phyloP scores from a whole-genome alignment of 2,329 filamentous ascomycete species.

The Cladosporium sp. region DNA sequence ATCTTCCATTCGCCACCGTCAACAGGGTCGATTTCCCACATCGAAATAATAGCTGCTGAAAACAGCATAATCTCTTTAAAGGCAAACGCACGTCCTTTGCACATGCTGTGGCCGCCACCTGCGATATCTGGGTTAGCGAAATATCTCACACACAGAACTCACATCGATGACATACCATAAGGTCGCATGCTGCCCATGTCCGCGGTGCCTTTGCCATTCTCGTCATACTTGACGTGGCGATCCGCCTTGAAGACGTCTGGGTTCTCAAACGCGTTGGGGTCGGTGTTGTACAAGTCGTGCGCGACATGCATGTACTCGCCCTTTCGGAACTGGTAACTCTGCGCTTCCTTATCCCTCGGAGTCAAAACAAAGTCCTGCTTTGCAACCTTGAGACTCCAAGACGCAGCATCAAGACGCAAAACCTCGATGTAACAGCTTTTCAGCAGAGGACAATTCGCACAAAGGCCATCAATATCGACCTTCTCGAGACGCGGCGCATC shows the following conservation, averaged over 20 bases:
- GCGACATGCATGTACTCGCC: constrained; percentile 42
- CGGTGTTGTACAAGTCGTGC: constrained; percentile 41
- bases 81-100: constrained; percentile 54
- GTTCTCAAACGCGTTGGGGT: constrained; percentile 39
- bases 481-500: constrained; percentile 37
- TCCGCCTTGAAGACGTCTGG: constrained; percentile 38
- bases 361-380: constrained; percentile 40
- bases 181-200: constrained; percentile 50
- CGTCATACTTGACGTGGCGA: constrained; percentile 39
- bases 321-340: constrained; percentile 37
- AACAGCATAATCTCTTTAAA: constrained; percentile 55
- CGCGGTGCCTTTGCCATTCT: constrained; percentile 32
- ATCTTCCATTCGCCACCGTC: constrained; percentile 52
- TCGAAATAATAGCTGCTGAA: constrained; percentile 54
- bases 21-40: constrained; percentile 59
- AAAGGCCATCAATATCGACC: constrained; percentile 39
- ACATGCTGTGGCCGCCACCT: constrained; percentile 52
- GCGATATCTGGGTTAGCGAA: constrained; percentile 3
- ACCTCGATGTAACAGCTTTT: constrained; percentile 44
- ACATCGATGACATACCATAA: constrained; percentile 39
- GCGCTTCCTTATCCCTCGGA: constrained; percentile 39
- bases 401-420: constrained; percentile 39
- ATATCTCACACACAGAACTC: not conserved
- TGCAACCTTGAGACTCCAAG: constrained; percentile 41
- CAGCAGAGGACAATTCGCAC: constrained; percentile 39